A percentile compares a stretch with the other conserved stretches of the same genome.
These are phyloP conservation scores for Solanum rostratum DNA, from an alignment of 257 asterid genomes.

Conservation along the genomic window DNA sequence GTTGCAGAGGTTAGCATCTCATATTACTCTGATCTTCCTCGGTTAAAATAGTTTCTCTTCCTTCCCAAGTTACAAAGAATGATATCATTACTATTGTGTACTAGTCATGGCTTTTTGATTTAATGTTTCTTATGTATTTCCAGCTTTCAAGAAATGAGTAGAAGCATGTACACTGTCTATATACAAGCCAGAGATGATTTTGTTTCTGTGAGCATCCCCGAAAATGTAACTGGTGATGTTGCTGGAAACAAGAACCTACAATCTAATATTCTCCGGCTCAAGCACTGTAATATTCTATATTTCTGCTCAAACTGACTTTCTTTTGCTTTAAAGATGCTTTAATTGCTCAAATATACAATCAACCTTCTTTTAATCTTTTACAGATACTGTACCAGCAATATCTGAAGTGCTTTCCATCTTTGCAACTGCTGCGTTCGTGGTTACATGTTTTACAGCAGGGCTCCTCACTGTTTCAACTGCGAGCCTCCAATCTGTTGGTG, in stretches of 20 bases:
- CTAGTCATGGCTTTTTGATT: not conserved
- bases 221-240: conserved; percentile 71
- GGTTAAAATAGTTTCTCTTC: not conserved
- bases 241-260: conserved; percentile 72
- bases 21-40: not conserved
- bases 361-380: not conserved
- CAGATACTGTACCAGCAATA: conserved; percentile 67
- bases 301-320: not conserved
- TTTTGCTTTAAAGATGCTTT: not conserved
- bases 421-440: conserved; percentile 56
- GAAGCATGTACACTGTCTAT: conserved; percentile 38
- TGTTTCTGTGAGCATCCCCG: conserved; percentile 58
- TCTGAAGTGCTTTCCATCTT: conserved; percentile 55
- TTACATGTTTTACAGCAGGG: conserved; percentile 57
- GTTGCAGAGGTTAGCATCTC: conserved; percentile 42
- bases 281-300: conserved; percentile 52
- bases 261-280: conserved; percentile 68
- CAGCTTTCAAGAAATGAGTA: conserved; percentile 59
- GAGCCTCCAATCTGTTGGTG: conserved; percentile 61
- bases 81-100: no score
- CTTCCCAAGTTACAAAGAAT: not conserved
- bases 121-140: not conserved
- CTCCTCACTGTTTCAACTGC: conserved; percentile 73
- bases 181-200: conserved; percentile 33
- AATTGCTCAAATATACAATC: not conserved